Base-by-base conservation (phyloP, 345 rosid species). In the Citropsis articulata region DNA sequence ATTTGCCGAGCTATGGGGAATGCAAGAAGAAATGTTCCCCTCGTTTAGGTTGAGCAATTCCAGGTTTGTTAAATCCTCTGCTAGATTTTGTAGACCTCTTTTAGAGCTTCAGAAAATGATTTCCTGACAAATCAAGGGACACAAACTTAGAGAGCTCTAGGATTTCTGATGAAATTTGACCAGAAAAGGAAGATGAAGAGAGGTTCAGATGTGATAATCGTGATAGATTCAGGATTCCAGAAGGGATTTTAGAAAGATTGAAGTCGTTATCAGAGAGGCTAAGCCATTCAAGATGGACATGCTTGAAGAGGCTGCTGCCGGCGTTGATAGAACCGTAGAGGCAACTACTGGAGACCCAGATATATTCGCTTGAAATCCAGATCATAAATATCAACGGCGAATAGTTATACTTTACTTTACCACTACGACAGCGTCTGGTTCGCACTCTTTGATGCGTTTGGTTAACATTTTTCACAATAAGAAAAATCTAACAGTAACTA, bases 241-340 rank as follows among this genome's bases (percentile, higher is more conserved):
- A 38, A 7, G 84, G 71, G 2, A 84, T 75, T 38, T 9, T 40
- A 59, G 77, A 81, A 57, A 63, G 2, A 70, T 78, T 30, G 74
- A 81, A 84, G 73, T 76, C 0, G 50, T 81, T 84, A 21, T 50
- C 12, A 0, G 82, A 48, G 42, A 84, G 79, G 42, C 45, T 72
- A 33, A 72, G 84, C 27, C 60, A 48, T 50, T 62, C 30, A 40
- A 68, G 82, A 56, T 67, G 81, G n/a, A 22, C 65, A 60, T 81
- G 82, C 4, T 16, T 36, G 48, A 84, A 78, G 61, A 78, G 82
- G 75, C 70, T 77, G 76, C 56, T 78, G 75, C 24, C 68, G 10
- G 82, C 62, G 73, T 28, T 67, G 78, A 78, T 71, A 3, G 72
- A 76, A 24, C 81, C 78, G 50, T 36, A 6, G 42, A 83, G 83